Evolutionary conservation across 73 alveolate genomes (phyloP).

Genomic region (Symbiodinium pilosum): DNA sequence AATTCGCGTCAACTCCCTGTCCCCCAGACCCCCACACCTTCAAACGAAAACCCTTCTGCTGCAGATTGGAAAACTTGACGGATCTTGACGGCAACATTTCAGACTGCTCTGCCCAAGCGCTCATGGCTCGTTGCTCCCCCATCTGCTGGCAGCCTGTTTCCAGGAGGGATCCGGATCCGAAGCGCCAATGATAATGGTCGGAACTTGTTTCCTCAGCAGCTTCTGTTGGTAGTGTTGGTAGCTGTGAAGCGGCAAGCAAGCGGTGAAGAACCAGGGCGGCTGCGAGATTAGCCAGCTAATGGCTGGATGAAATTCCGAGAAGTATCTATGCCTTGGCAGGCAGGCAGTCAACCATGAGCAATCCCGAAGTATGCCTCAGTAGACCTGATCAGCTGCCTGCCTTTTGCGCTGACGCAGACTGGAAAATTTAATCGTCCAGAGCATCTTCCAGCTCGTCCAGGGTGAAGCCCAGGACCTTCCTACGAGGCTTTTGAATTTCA

Average conservation of each 20-base stretch:
- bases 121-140: no score
- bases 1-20: no score
- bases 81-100: no score
- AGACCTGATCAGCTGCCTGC: no score
- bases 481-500: not conserved
- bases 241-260: not conserved
- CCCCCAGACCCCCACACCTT: no score
- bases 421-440: constrained; percentile 35
- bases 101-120: no score
- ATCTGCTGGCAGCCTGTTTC: constrained; percentile 40
- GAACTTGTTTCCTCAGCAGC: constrained; percentile 46
- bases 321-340: constrained; percentile 76
- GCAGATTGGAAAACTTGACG: no score
- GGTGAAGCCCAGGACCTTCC: constrained; percentile 24
- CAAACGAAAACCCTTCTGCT: no score
- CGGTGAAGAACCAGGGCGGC: not conserved
- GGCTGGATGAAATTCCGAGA: constrained; percentile 80
- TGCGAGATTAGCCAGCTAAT: constrained; percentile 62
- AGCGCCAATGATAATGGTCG: constrained; percentile 71
- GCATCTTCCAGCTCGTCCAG: constrained; percentile 41
- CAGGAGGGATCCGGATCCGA: constrained; percentile 94
- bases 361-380: no score
- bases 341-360: no score
- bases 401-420: no score
- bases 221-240: no score